phyloP scores from a whole-genome alignment of 75 land plant genomes.

The Chamaecyparis obtusa region DNA sequence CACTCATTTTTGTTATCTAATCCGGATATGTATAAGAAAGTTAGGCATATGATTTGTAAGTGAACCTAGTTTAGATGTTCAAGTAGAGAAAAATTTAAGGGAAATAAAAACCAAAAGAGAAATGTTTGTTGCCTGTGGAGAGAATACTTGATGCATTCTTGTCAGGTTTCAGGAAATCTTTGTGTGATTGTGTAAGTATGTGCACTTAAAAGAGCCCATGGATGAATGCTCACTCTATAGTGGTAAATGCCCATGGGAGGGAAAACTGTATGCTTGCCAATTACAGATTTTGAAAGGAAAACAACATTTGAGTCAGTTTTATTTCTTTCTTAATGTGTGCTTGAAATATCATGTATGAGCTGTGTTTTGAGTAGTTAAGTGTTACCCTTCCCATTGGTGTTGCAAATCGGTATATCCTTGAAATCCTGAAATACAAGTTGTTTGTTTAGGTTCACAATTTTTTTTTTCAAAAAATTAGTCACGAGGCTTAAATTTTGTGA shows the following conservation, averaged over 20 bases:
- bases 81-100: background rate
- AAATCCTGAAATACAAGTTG: background rate
- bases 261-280: background rate
- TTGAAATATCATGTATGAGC: background rate
- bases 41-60: background rate
- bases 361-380: no score
- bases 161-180: background rate
- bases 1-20: background rate
- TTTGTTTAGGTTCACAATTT: background rate
- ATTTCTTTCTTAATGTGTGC: background rate
- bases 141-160: background rate
- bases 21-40: background rate
- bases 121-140: background rate
- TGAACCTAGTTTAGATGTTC: background rate
- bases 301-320: background rate
- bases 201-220: background rate
- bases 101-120: background rate
- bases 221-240: background rate
- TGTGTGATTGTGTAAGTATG: background rate
- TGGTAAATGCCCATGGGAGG: background rate
- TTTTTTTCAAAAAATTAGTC: background rate
- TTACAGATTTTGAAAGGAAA: background rate
- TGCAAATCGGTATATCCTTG: background rate
- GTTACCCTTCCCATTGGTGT: background rate
- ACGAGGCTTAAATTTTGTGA: background rate